These are phyloP conservation scores for Lipomyces kockii DNA, from an alignment of 805 yeast genomes.

Conservation along the genomic window DNA sequence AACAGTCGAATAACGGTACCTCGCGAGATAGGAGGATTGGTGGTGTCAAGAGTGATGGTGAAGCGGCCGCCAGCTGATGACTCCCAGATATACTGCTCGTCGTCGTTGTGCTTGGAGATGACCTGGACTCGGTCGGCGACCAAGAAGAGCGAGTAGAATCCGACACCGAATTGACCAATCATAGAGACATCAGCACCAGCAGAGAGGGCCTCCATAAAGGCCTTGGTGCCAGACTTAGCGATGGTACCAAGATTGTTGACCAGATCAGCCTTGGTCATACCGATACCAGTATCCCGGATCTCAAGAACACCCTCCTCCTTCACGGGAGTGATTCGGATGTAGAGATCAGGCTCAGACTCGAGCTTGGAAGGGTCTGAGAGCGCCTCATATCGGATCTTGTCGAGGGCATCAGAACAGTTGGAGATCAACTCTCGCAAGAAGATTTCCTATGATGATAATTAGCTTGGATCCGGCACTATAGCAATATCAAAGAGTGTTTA, in stretches of 20 bases:
- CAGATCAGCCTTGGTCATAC: conserved; percentile 99
- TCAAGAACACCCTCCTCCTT: conserved; percentile 94
- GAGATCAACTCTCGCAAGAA: conserved; percentile 98
- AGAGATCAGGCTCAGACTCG: conserved; percentile 94
- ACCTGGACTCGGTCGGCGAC: conserved; percentile 99
- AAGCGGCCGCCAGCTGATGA: conserved; percentile 99
- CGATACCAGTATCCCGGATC: conserved; percentile 99
- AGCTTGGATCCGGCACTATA: neutral
- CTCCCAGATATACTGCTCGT: conserved; percentile 99
- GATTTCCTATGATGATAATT: conserved; percentile 58
- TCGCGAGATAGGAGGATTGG: conserved; percentile 84
- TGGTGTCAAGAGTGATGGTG: conserved; percentile 89
- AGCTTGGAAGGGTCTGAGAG: conserved; percentile 87
- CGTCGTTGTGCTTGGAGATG: conserved; percentile 97
- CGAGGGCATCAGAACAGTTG: conserved; percentile 98
- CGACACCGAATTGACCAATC: conserved; percentile 99
- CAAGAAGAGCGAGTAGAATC: conserved; percentile 98
- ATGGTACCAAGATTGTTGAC: conserved; percentile 99
- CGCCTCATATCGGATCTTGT: conserved; percentile 97
- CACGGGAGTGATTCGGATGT: conserved; percentile 95
- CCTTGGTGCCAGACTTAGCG: conserved; percentile 99
- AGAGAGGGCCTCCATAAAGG: conserved; percentile 98
- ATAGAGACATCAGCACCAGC: conserved; percentile 99
- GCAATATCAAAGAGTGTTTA: neutral
- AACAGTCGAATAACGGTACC: conserved; percentile 95